phyloP scores from a whole-genome alignment of 192 early-diverging fungal genomes.

The Mortierella claussenii region DNA sequence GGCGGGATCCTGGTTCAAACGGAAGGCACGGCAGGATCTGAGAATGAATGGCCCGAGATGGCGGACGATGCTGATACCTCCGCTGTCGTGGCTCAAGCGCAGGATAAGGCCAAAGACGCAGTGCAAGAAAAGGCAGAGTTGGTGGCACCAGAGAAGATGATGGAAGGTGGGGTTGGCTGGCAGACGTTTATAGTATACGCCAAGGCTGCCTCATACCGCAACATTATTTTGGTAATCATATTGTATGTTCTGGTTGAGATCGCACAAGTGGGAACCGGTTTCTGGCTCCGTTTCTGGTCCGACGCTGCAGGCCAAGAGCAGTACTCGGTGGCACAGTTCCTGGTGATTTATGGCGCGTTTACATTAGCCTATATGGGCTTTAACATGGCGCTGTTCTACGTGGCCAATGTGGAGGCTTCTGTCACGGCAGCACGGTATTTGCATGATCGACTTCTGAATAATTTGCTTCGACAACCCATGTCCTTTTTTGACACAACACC shows the following conservation, averaged over 20 bases:
- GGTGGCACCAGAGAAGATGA: conserved; percentile 82
- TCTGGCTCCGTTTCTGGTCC: conserved; percentile 27
- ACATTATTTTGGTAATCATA: conserved; percentile 44
- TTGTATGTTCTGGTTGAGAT: conserved; percentile 27
- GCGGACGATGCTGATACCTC: conserved; percentile 20
- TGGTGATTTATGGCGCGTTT: conserved; percentile 23
- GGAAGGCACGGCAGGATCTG: conserved; percentile 10
- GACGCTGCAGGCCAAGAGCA: conserved; percentile 19
- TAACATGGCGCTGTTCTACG: conserved; percentile 35
- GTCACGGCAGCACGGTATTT: conserved; percentile 45
- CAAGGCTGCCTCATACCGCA: conserved; percentile 56
- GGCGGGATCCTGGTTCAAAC: not conserved
- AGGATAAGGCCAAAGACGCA: conserved; percentile 5
- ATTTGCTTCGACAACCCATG: conserved; percentile 34
- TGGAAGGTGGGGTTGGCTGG: conserved; percentile 81
- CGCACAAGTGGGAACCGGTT: conserved; percentile 23
- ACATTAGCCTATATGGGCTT: conserved; percentile 26
- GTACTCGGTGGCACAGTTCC: conserved; percentile 24
- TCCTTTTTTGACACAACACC: conserved; percentile 40
- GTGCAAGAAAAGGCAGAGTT: conserved; percentile 56
- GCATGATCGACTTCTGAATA: conserved; percentile 46
- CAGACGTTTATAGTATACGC: conserved; percentile 81
- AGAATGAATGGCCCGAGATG: not conserved
- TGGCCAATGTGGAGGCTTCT: conserved; percentile 26
- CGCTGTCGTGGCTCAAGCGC: not conserved